phyloP scores from a whole-genome alignment of 2,329 filamentous ascomycete species.

The Furcasterigmium sp. region DNA sequence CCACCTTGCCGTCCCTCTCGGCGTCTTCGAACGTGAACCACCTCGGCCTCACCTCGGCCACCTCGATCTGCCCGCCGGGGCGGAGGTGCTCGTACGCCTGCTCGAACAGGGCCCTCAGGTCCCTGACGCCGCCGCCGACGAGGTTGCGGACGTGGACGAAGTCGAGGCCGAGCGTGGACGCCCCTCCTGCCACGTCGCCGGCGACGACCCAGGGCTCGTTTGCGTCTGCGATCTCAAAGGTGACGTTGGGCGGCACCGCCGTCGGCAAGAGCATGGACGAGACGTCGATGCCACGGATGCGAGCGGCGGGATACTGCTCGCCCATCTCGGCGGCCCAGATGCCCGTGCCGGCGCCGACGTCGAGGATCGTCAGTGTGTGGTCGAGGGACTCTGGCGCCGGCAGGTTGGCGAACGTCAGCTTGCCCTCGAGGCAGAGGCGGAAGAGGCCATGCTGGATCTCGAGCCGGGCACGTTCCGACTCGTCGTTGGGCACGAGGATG shows the following conservation, averaged over 20 bases:
- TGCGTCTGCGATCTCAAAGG: constrained; percentile 54
- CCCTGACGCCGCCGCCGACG: constrained; percentile 37
- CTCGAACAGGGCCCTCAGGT: constrained; percentile 29
- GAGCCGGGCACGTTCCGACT: constrained; percentile 23
- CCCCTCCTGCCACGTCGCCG: constrained; percentile 1
- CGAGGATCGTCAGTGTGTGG: constrained; percentile 25
- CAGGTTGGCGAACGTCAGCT: constrained; percentile 23
- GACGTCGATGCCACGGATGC: constrained; percentile 34
- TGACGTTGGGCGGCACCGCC: constrained; percentile 51
- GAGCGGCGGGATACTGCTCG: constrained; percentile 29
- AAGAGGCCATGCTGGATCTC: constrained; percentile 27
- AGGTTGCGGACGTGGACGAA: constrained; percentile 37
- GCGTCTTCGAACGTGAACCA: constrained; percentile 32
- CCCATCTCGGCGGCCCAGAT: constrained; percentile 38
- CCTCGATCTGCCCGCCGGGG: constrained; percentile 38
- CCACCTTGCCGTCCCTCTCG: constrained; percentile 19
- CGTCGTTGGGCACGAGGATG: constrained; percentile 26
- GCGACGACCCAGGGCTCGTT: constrained; percentile 36
- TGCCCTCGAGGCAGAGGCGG: constrained; percentile 25
- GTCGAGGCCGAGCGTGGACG: constrained; percentile 21
- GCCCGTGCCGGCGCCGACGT: constrained; percentile 36
- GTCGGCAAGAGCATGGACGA: constrained; percentile 32
- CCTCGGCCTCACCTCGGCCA: constrained; percentile 33
- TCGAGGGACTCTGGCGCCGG: constrained; percentile 14
- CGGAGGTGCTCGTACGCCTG: constrained; percentile 33